These are phyloP conservation scores for Kalaharituber pfeilii DNA, from an alignment of 2,329 filamentous ascomycete genomes.

Conservation along the genomic window DNA sequence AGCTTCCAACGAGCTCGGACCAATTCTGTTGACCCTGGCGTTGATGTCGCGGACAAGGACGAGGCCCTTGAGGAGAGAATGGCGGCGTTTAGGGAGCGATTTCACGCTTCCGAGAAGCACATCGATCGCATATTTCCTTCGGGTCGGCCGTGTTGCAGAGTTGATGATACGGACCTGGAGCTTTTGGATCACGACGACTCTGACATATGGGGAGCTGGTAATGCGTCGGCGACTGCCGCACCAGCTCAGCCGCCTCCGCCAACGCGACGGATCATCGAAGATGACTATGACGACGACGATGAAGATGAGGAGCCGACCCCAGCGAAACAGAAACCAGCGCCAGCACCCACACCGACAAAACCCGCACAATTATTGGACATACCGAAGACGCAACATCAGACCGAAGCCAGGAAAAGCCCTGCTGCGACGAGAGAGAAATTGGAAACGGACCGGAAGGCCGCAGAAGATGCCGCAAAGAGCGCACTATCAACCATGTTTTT, in stretches of 20 bases:
- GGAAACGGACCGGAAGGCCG: slow-evolving; percentile 78
- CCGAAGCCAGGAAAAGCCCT: slow-evolving; percentile 46
- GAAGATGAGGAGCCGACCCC: slow-evolving; percentile 42
- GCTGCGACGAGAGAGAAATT: slow-evolving; percentile 57
- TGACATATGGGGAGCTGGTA: slow-evolving; percentile 5
- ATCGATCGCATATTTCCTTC: slow-evolving; percentile 21
- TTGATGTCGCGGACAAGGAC: slow-evolving; percentile 22
- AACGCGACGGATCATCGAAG: slow-evolving; percentile 35
- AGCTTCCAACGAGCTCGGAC: slow-evolving; percentile 15
- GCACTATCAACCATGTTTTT: slow-evolving; percentile 91
- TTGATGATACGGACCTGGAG: slow-evolving; percentile 18
- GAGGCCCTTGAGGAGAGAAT: slow-evolving; percentile 21
- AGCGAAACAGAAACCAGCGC: slow-evolving; percentile 34
- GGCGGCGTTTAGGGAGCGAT: slow-evolving; percentile 21
- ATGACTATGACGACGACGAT: slow-evolving; percentile 52
- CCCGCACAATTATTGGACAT: slow-evolving; percentile 48
- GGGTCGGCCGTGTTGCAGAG: slow-evolving; percentile 20
- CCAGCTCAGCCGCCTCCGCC: slow-evolving; percentile 12
- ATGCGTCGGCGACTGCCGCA: slow-evolving; percentile 16
- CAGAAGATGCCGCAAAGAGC: slow-evolving; percentile 72
- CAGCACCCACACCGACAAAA: slow-evolving; percentile 35
- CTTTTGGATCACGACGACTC: slow-evolving; percentile 15
- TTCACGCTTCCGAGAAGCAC: slow-evolving; percentile 21
- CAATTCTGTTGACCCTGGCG: slow-evolving; percentile 21
- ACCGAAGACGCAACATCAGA: slow-evolving; percentile 34